phyloP scores from a whole-genome alignment of 2,329 filamentous ascomycete species.

The Paracoccidioides lutzii region DNA sequence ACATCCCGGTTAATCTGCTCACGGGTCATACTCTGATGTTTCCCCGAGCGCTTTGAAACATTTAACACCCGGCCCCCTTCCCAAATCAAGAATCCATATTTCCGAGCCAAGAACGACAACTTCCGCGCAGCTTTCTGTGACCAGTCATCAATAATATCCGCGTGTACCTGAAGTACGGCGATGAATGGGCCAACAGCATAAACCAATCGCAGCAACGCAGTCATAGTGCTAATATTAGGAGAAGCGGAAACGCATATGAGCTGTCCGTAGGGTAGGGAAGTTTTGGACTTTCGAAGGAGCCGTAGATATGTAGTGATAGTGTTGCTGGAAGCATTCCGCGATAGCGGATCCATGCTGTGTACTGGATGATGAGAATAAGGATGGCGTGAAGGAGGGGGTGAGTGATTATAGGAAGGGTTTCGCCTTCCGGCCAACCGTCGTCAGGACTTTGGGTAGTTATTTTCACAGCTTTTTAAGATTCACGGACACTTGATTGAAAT shows the following conservation, averaged over 20 bases:
- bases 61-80: conserved; percentile 30
- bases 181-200: conserved; percentile 49
- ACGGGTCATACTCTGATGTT: conserved; percentile 17
- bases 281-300: conserved; percentile 21
- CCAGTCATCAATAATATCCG: conserved; percentile 50
- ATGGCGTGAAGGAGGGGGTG: too few species aligned
- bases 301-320: conserved; percentile 27
- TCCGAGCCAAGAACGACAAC: conserved; percentile 23
- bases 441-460: not conserved
- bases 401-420: not conserved
- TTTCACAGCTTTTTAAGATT: not conserved
- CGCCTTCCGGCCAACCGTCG: not conserved
- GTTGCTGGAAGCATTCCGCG: conserved; percentile 16
- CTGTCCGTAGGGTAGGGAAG: conserved; percentile 25
- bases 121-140: conserved; percentile 40
- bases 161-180: conserved; percentile 48
- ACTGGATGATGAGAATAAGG: not conserved
- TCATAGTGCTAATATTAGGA: conserved; percentile 44
- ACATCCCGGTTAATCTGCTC: conserved; percentile 22
- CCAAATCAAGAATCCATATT: conserved; percentile 29
- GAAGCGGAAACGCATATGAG: conserved; percentile 38
- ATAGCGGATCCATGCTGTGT: conserved; percentile 5
- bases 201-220: conserved; percentile 42
- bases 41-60: conserved; percentile 21
- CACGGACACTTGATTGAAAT: not conserved